Evolutionary conservation across 345 rosid species (phyloP).

Genomic region (Aurinia saxatilis): DNA sequence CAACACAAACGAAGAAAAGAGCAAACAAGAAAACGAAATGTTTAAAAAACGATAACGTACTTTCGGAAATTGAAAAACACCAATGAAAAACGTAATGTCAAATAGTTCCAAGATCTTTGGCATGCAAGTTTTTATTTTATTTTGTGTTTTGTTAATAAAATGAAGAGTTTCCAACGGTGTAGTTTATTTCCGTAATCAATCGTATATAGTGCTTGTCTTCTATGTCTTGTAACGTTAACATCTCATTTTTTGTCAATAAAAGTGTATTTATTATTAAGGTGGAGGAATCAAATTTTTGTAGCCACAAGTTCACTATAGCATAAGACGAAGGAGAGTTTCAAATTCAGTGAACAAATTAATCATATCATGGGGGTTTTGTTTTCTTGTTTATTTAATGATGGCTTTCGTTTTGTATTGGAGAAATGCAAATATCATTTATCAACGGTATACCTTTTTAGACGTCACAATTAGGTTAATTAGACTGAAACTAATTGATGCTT

Average conservation of each 20-base stretch:
- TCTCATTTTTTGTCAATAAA: slow-evolving; percentile 9
- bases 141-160: not conserved
- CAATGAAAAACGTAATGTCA: slow-evolving; percentile 13
- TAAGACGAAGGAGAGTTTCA: slow-evolving; percentile 10
- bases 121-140: not conserved
- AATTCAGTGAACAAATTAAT: slow-evolving; percentile 3
- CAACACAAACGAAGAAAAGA: not conserved
- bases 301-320: slow-evolving; percentile 22
- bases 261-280: not conserved
- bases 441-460: too few relatives aligned
- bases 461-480: too few relatives aligned
- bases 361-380: slow-evolving; percentile 1
- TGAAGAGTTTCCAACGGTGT: slow-evolving; percentile 15
- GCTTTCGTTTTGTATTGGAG: slow-evolving; percentile 9
- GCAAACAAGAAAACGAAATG: slow-evolving; percentile 23
- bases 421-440: too few relatives aligned
- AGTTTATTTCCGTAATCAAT: slow-evolving; percentile 19
- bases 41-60: slow-evolving; percentile 3
- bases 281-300: not conserved
- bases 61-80: not conserved
- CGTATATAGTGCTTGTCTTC: too few relatives aligned
- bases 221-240: slow-evolving; percentile 20
- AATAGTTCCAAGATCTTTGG: slow-evolving; percentile 19
- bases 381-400: not conserved
- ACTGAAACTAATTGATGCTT: too few relatives aligned